Evolutionary conservation across 768 basidiomycete genomes (phyloP).

Genomic region (Sutorius australiensis): DNA sequence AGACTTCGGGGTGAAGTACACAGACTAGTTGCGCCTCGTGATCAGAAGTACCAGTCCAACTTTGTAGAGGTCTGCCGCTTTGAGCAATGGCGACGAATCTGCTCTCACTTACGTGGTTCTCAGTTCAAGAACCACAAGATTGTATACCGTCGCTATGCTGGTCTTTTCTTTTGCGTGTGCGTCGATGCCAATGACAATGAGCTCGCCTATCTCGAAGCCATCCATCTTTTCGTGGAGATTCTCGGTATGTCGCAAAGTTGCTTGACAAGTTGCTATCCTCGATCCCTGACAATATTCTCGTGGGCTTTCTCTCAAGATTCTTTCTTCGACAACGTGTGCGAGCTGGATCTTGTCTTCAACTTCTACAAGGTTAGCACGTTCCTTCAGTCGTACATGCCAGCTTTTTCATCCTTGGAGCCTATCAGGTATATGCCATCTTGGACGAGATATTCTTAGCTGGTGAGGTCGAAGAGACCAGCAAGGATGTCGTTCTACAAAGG

Average conservation of each 20-base stretch:
- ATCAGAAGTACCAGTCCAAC: constrained; percentile 99
- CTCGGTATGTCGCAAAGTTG: constrained; percentile 57
- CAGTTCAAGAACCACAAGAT: constrained; percentile 98
- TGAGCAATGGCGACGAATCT: background rate
- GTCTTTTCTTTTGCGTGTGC: constrained; percentile 96
- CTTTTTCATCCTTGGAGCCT: background rate
- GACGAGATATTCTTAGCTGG: constrained; percentile 99
- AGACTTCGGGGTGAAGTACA: constrained; percentile 95
- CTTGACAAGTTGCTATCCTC: background rate
- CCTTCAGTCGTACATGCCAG: background rate
- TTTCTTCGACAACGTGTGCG: constrained; percentile 99
- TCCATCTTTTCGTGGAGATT: constrained; percentile 97
- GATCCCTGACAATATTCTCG: background rate
- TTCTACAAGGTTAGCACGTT: constrained; percentile 78
- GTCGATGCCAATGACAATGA: constrained; percentile 99
- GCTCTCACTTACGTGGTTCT: constrained; percentile 6
- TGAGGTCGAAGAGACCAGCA: constrained; percentile 97
- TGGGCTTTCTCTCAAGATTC: constrained; percentile 55
- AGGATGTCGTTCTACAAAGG: constrained; percentile 88
- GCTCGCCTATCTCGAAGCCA: constrained; percentile 93
- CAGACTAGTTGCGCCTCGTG: constrained; percentile 89
- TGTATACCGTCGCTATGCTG: constrained; percentile 94
- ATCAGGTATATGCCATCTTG: constrained; percentile 92
- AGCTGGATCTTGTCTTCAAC: constrained; percentile 96
- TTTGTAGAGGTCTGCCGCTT: constrained; percentile 85